Evolutionary conservation across 345 rosid species (phyloP).

Genomic region (Lepidium sativum): DNA sequence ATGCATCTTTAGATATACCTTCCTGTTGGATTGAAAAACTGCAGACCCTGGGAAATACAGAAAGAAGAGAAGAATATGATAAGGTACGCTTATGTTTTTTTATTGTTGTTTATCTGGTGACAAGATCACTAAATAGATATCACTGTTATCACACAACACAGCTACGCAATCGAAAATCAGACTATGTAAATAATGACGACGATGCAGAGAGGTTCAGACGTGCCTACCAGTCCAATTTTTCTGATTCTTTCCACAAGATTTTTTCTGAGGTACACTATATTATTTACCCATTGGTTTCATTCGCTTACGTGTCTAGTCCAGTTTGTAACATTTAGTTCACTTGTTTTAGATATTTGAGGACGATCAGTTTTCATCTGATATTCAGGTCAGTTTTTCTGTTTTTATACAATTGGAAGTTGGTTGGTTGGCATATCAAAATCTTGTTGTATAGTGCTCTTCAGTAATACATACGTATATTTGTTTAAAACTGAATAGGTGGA

Average conservation of each 20-base stretch:
- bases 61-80: constrained; percentile 71
- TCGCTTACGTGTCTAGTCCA: constrained; percentile 2
- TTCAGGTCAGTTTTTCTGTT: constrained; percentile 43
- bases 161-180: constrained; percentile 39
- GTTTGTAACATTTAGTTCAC: constrained; percentile 13
- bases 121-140: background rate
- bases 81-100: constrained; percentile 25
- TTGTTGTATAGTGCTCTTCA: background rate
- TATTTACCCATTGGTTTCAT: background rate
- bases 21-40: constrained; percentile 3
- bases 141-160: constrained; percentile 16
- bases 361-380: constrained; percentile 50
- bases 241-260: constrained; percentile 76
- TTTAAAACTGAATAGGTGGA: constrained; percentile 46
- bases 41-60: constrained; percentile 57
- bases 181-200: constrained; percentile 38
- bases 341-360: constrained; percentile 67
- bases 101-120: background rate
- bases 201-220: constrained; percentile 47
- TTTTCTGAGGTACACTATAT: constrained; percentile 68
- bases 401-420: constrained; percentile 7
- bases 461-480: constrained; percentile 6
- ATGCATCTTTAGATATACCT: background rate
- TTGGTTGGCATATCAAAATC: constrained; percentile 6
- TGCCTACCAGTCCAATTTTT: constrained; percentile 53